Evolutionary conservation across 129 eudicot genomes (phyloP).

Genomic region (Chrysanthemum lavandulifolium): DNA sequence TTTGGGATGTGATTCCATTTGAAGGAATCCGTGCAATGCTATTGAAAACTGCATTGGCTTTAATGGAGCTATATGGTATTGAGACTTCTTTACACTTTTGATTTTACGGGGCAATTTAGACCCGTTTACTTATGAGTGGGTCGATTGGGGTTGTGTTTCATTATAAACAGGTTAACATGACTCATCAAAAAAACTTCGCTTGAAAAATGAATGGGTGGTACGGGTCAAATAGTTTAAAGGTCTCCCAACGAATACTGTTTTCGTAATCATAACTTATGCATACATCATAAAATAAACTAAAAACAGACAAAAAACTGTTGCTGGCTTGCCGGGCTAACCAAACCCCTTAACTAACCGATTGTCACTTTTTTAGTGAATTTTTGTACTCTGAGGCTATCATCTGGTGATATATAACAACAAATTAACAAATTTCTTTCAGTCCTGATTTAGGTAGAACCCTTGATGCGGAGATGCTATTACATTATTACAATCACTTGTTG

Average conservation of each 20-base stretch:
- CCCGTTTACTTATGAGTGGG: conserved; percentile 5
- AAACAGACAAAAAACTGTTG: background rate
- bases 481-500: too few relatives aligned
- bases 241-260: conserved; percentile 4
- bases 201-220: conserved; percentile 2
- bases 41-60: conserved; percentile 88
- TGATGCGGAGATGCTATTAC: too few relatives aligned
- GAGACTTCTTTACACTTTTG: background rate
- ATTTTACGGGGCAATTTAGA: background rate
- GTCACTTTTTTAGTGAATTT: conserved; percentile 11
- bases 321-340: background rate
- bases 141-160: conserved; percentile 8
- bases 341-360: background rate
- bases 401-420: too few relatives aligned
- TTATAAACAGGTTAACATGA: background rate
- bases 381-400: too few relatives aligned
- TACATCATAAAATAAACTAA: background rate
- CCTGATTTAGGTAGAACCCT: too few relatives aligned
- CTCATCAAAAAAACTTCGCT: background rate
- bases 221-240: background rate
- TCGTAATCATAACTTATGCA: background rate
- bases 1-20: conserved; percentile 94
- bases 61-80: conserved; percentile 96
- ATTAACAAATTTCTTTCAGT: too few relatives aligned
- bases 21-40: conserved; percentile 99